Percentiles rank a stretch among this genome's conserved stretches.
Conservation (phyloP, 257 asterid species). For the Solanum pinnatisectum region DNA sequence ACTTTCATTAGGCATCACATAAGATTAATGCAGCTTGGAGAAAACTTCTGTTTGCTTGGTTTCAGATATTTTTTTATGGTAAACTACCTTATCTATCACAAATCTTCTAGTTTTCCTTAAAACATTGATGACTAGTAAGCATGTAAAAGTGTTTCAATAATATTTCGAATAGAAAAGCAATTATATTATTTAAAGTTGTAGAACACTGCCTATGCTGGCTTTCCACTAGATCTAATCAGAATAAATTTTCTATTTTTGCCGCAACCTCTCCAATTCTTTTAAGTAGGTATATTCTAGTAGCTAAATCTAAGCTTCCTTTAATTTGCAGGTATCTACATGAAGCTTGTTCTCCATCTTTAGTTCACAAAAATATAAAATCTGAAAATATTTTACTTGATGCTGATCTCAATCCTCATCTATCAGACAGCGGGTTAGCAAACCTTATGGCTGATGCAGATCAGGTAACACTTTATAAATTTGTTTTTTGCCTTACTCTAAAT, state of each 20-base stretch:
- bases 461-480: slow-evolving; percentile 21
- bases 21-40: background rate
- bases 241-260: background rate
- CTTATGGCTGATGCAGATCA: slow-evolving; percentile 69
- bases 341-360: slow-evolving; percentile 77
- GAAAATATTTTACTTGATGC: slow-evolving; percentile 74
- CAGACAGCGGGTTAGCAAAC: slow-evolving; percentile 80
- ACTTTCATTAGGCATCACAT: background rate
- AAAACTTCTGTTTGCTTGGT: background rate
- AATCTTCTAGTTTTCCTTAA: background rate
- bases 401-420: slow-evolving; percentile 88
- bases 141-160: background rate
- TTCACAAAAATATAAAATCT: slow-evolving; percentile 84
- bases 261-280: background rate
- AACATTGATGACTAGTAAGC: background rate
- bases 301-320: slow-evolving; percentile 2
- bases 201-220: background rate
- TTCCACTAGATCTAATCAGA: background rate
- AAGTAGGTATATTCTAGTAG: background rate
- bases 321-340: slow-evolving; percentile 83
- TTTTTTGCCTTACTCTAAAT: background rate
- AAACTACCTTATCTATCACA: background rate
- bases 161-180: background rate
- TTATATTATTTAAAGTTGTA: background rate
- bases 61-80: background rate